Percentiles rank a stretch among this genome's conserved stretches.
phyloP scores from a whole-genome alignment of 768 basidiomycete genomes.

The Naganishia onofrii region DNA sequence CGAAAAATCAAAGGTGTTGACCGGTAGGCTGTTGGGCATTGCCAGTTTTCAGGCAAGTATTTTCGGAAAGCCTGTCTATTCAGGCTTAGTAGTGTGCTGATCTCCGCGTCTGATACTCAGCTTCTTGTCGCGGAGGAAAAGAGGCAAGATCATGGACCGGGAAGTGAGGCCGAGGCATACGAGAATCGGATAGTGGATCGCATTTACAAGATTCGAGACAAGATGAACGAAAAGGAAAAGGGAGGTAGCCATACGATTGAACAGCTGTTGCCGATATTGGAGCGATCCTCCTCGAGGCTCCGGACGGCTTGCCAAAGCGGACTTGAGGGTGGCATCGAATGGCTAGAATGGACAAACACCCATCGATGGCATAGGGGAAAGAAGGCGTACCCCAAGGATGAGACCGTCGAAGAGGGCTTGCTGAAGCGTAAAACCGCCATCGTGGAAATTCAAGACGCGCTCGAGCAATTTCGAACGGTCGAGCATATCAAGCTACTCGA shows the following conservation, averaged over 20 bases:
- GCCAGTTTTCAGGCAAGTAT: constrained; percentile 44
- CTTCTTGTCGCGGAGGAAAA: constrained; percentile 8
- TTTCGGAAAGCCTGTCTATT: background rate
- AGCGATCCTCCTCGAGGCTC: constrained; percentile 38
- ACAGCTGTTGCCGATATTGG: constrained; percentile 48
- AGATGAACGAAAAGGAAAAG: constrained; percentile 33
- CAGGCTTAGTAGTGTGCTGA: background rate
- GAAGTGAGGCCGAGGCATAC: background rate
- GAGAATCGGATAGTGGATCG: constrained; percentile 7
- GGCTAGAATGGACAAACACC: constrained; percentile 46
- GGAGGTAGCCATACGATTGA: constrained; percentile 40
- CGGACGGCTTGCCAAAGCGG: constrained; percentile 36
- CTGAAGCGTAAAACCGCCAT: constrained; percentile 36
- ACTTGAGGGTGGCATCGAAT: constrained; percentile 42
- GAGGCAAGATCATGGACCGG: background rate
- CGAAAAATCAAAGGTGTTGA: constrained; percentile 41
- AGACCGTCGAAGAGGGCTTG: constrained; percentile 27
- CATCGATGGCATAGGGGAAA: constrained; percentile 39
- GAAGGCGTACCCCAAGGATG: constrained; percentile 22
- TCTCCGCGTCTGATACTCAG: background rate
- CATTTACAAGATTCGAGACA: background rate
- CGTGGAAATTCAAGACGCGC: constrained; percentile 30
- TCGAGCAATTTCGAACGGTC: constrained; percentile 37
- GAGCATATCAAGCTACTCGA: constrained; percentile 54
- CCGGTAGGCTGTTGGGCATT: constrained; percentile 38